These are phyloP conservation scores for Fusarium nurragi DNA, from an alignment of 2,329 filamentous ascomycete genomes.

Conservation along the genomic window DNA sequence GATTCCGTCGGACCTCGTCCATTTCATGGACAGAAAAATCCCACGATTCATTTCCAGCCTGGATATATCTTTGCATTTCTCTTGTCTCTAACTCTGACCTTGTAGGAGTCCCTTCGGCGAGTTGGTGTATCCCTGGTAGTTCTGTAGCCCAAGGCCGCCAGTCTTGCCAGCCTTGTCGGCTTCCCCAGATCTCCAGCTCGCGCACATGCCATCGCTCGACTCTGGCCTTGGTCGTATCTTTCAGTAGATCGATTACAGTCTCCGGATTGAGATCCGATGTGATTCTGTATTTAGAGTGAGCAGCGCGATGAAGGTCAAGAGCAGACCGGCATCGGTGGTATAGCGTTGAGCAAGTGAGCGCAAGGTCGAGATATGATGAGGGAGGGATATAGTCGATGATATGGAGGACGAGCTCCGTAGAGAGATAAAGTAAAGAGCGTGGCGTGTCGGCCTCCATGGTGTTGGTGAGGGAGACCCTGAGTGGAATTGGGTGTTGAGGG, in stretches of 20 bases:
- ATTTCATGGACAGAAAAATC: background rate
- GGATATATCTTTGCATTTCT: background rate
- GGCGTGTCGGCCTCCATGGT: background rate
- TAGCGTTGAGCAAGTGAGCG: constrained; percentile 20
- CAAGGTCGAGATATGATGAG: background rate
- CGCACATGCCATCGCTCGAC: constrained; percentile 27
- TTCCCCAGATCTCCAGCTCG: constrained; percentile 34
- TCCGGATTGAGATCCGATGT: constrained; percentile 7
- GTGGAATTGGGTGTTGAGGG: background rate
- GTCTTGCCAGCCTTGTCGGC: constrained; percentile 11
- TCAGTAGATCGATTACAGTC: background rate
- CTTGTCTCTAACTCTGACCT: background rate
- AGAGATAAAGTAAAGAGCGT: background rate
- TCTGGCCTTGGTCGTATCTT: fast-evolving
- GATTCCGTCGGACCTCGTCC: background rate
- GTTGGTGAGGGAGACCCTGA: background rate
- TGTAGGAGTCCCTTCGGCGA: background rate
- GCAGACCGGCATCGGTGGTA: background rate
- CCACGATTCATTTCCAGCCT: background rate
- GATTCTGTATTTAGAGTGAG: background rate
- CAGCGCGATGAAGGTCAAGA: constrained; percentile 7
- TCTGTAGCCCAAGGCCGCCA: constrained; percentile 16
- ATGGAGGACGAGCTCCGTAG: constrained; percentile 8
- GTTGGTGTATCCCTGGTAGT: background rate
- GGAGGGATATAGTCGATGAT: background rate